These are phyloP conservation scores for Neurospora sp. DNA, from an alignment of 495 filamentous ascomycete genomes.

Conservation along the genomic window DNA sequence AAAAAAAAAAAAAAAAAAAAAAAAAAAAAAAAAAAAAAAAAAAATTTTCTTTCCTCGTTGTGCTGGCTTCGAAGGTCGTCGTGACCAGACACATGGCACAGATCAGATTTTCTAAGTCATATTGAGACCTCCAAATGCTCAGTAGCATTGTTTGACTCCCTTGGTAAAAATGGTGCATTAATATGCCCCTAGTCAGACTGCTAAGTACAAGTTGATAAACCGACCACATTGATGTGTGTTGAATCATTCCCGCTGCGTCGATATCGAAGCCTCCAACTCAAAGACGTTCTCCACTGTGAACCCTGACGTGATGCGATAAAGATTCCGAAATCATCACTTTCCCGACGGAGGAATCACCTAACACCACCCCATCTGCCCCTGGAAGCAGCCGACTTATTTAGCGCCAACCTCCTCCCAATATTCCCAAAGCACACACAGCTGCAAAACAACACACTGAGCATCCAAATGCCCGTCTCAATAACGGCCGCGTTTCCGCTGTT, in stretches of 20 bases:
- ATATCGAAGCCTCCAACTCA: neutral
- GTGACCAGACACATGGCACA: neutral
- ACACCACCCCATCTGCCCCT: conserved; percentile 30
- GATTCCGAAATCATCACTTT: neutral
- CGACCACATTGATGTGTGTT: neutral
- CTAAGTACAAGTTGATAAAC: neutral
- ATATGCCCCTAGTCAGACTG: neutral
- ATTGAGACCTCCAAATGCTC: neutral
- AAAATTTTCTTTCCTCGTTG: neutral
- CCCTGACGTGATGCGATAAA: neutral
- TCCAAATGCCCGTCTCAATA: conserved; percentile 74
- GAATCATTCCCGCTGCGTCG: neutral
- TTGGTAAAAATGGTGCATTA: neutral
- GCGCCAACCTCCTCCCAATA: conserved; percentile 71
- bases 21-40: too few relatives aligned
- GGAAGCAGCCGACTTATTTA: conserved; percentile 25
- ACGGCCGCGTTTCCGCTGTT: conserved; percentile 59
- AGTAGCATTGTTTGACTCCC: neutral
- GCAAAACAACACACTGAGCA: conserved; percentile 87
- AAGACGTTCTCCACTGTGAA: neutral
- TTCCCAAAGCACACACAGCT: conserved; percentile 94
- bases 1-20: too few relatives aligned
- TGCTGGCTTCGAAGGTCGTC: neutral
- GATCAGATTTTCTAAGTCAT: neutral
- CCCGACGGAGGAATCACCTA: conserved; percentile 7